Base-by-base conservation (phyloP, 805 yeast genomes). In the Pichia nanzhaoensis region DNA sequence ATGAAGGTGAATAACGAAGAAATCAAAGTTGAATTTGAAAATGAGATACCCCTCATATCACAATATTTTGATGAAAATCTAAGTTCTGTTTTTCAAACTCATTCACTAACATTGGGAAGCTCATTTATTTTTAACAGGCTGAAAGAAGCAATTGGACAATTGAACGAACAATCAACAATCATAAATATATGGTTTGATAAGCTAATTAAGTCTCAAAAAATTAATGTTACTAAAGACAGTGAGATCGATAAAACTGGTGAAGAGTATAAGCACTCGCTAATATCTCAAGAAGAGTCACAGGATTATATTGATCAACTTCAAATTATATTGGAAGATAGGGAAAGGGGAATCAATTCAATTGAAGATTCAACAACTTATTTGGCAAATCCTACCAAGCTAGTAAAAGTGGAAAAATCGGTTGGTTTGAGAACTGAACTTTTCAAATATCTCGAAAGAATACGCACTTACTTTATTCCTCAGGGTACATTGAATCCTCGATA, bases 231-330 rank as follows among this genome's bases (percentile, higher is more conserved):
- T 1, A 47, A 41, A 28, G 46, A 49, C 7, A 51, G 45, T 4
- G 60, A 51, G 13, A 51, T 42, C 2, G 61, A 51, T 24, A 55
- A 55, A 3, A 78, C 81, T 42, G 89, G 90, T 13, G 84, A 78
- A 41, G 97, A 89, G 55, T 93, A 90, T 61, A 80, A 77, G 12
- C 74, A 73, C 4, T 80, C 95, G 0, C 67, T 91, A 40, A 77
- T 78, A 35, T 81, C 76, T 39, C 98, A 91, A 60, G 95, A 84
- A 47, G 70, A 74, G 47, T 82, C 82, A 0, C 77, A 78, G 34
- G 70, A 76, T 0, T 72, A 77, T 46, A 65, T 85, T 47, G 78
- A 76, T 42, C 73, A 76, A 17, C 48, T 84, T 7, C 77, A 78
- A 44, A 62, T 67, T 39, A 56, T 70, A 3, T 52, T 80, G 28